Conservation (phyloP, 257 asterid species). For the Nicotiana knightiana region DNA sequence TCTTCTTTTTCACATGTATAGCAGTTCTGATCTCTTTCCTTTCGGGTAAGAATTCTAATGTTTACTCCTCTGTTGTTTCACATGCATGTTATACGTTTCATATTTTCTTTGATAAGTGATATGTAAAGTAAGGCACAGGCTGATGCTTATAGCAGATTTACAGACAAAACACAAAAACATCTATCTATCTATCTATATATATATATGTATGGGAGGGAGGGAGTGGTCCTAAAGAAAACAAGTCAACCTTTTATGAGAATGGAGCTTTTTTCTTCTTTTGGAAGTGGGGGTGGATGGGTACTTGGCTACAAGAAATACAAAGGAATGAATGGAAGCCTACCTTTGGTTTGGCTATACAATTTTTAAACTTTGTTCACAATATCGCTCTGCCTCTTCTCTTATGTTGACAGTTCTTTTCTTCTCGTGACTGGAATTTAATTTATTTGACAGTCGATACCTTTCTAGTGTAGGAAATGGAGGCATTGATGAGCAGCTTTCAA, state of each 20-base stretch:
- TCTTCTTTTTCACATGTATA: constrained; percentile 44
- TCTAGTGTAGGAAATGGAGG: constrained; percentile 53
- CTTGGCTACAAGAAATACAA: background rate
- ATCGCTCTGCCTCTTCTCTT: background rate
- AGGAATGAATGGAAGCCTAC: background rate
- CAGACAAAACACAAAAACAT: background rate
- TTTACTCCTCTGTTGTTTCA: background rate
- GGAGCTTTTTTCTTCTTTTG: background rate
- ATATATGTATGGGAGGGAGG: too few species aligned
- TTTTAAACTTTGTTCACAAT: background rate
- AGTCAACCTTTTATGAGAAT: background rate
- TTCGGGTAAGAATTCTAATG: constrained; percentile 51
- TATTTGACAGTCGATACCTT: constrained; percentile 13
- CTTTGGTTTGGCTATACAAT: background rate
- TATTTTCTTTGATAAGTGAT: background rate
- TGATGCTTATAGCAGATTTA: background rate
- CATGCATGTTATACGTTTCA: background rate
- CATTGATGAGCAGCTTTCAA: constrained; percentile 62
- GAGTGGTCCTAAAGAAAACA: background rate
- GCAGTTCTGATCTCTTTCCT: constrained; percentile 57
- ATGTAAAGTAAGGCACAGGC: constrained; percentile 5
- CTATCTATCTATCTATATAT: background rate
- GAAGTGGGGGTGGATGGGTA: background rate
- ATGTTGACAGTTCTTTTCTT: constrained; percentile 4
- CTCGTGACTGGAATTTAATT: background rate